A percentile compares a stretch with the other conserved stretches of the same genome.
These are phyloP conservation scores for Giardia duodenalis DNA, from an alignment of 208 protist genomes.

Conservation along the genomic window DNA sequence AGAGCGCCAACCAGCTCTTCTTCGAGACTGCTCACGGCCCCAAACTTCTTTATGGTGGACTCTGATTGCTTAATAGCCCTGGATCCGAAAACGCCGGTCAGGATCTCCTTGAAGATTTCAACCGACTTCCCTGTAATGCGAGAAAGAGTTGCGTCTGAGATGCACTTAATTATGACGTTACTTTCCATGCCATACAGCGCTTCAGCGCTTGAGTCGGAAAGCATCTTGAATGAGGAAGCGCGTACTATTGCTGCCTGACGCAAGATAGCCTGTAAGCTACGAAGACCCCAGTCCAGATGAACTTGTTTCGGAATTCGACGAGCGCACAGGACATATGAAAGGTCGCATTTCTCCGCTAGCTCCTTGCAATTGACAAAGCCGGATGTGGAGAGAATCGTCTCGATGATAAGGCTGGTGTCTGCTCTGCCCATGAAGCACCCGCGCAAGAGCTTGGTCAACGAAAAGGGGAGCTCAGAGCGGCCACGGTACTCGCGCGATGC, in stretches of 20 bases:
- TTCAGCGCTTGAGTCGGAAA: background rate
- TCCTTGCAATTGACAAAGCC: background rate
- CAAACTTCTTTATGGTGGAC: background rate
- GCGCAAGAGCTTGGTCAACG: background rate
- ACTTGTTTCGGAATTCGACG: constrained; percentile 23
- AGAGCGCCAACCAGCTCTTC: background rate
- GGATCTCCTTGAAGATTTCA: constrained; percentile 26
- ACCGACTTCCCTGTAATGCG: background rate
- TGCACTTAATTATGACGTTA: background rate
- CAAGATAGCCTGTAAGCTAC: background rate
- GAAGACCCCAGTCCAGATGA: constrained; percentile 31
- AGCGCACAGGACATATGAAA: background rate
- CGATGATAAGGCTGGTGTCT: background rate
- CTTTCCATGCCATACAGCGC: background rate
- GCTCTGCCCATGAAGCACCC: constrained; percentile 26
- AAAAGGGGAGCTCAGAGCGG: constrained; percentile 11
- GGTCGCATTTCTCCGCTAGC: background rate
- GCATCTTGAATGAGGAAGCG: background rate
- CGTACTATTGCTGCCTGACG: background rate
- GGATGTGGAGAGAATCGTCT: constrained; percentile 8
- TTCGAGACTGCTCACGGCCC: background rate
- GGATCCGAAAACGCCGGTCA: background rate
- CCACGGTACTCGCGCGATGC: constrained; percentile 19
- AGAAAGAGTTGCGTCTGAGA: constrained; percentile 22
- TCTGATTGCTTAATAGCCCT: background rate